A percentile compares a stretch with the other conserved stretches of the same genome.
Conservation (phyloP, 257 asterid species). For the Lycium ferocissimum region DNA sequence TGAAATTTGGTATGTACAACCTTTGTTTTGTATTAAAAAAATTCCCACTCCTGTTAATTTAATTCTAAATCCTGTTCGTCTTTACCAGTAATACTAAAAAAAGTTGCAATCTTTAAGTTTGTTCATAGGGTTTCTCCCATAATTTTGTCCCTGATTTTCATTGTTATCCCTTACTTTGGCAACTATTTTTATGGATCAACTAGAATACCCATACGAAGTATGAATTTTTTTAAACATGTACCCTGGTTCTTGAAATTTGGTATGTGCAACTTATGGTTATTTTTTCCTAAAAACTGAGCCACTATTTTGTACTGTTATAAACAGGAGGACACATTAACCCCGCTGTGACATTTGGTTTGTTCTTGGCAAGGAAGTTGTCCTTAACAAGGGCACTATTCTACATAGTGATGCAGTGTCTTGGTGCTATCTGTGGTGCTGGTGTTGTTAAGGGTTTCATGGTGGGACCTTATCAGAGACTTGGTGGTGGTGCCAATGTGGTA, state of each 20-base stretch:
- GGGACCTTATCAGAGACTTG: neutral
- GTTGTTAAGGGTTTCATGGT: constrained; percentile 29
- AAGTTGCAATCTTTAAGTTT: neutral
- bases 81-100: neutral
- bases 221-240: constrained; percentile 35
- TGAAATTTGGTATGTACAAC: neutral
- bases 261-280: neutral
- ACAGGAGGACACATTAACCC: constrained; percentile 56
- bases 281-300: neutral
- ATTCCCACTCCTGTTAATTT: too few relatives aligned
- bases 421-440: constrained; percentile 40
- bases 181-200: neutral
- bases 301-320: neutral
- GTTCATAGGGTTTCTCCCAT: neutral
- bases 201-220: neutral
- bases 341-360: constrained; percentile 16
- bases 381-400: constrained; percentile 48
- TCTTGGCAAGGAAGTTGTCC: constrained; percentile 21
- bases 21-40: neutral
- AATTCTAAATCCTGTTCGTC: too few relatives aligned
- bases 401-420: constrained; percentile 30
- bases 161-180: neutral
- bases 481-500: neutral
- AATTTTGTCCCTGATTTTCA: neutral
- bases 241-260: constrained; percentile 40